These are phyloP conservation scores for Curvularia verruculosa DNA, from an alignment of 2,329 filamentous ascomycete species.

Conservation along the genomic window DNA sequence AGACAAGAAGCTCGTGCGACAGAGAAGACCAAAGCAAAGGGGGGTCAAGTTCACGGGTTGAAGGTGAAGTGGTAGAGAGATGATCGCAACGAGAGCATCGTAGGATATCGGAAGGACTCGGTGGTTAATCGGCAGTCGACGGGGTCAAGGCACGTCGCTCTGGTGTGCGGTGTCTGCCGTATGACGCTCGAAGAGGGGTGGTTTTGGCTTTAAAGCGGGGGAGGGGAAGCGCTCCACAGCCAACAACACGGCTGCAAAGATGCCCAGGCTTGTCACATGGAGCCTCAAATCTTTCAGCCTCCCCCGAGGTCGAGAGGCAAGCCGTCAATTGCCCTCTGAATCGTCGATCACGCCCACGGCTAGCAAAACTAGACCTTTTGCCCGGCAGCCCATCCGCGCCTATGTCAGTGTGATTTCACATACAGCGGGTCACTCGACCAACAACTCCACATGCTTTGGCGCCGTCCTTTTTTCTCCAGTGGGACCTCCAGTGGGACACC, in stretches of 20 bases:
- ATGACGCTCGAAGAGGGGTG: slow-evolving; percentile 35
- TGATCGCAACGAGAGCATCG: not conserved
- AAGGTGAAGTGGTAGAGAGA: slow-evolving; percentile 21
- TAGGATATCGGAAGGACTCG: slow-evolving; percentile 24
- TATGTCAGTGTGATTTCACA: slow-evolving; percentile 33
- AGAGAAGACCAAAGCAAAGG: slow-evolving; percentile 24
- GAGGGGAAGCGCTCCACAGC: slow-evolving; percentile 24
- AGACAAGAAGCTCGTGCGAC: slow-evolving; percentile 24
- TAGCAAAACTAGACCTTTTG: slow-evolving; percentile 16
- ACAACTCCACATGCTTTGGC: slow-evolving; percentile 21
- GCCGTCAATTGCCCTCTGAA: slow-evolving; percentile 19
- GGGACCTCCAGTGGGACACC: slow-evolving; percentile 15
- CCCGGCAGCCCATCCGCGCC: slow-evolving; percentile 25
- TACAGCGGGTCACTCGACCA: slow-evolving; percentile 29
- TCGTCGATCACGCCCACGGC: slow-evolving; percentile 22
- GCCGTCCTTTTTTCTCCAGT: slow-evolving; percentile 16
- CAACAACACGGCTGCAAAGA: slow-evolving; percentile 18
- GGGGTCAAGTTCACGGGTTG: slow-evolving; percentile 18
- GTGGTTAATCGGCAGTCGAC: slow-evolving; percentile 32
- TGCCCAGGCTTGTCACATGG: slow-evolving; percentile 33
- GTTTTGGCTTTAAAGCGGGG: slow-evolving; percentile 34
- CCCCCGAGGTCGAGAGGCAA: slow-evolving; percentile 25
- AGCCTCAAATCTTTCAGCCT: slow-evolving; percentile 33
- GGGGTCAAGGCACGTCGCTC: slow-evolving; percentile 25
- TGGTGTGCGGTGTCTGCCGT: slow-evolving; percentile 25